Percentiles rank a stretch among this genome's conserved stretches.
Evolutionary conservation across 805 yeast species (phyloP).

Genomic region (Starmerella floricola): DNA sequence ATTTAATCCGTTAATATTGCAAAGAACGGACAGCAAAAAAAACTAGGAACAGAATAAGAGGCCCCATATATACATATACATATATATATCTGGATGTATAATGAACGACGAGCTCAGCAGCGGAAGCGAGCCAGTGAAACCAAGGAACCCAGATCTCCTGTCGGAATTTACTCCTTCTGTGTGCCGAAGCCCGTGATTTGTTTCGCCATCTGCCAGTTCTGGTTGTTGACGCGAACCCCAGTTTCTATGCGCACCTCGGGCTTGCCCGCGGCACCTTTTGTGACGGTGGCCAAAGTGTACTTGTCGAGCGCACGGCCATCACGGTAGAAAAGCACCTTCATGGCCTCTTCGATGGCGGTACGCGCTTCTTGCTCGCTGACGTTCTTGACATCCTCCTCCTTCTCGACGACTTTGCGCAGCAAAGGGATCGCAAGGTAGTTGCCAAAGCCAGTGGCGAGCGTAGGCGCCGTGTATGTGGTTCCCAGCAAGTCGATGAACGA

Average conservation of each 20-base stretch:
- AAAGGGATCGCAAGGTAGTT: conserved; percentile 88
- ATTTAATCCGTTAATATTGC: conserved; percentile 20
- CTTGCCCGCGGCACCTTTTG: conserved; percentile 43
- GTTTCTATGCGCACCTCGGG: conserved; percentile 34
- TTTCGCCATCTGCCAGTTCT: conserved; percentile 53
- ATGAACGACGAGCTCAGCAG: too few species aligned
- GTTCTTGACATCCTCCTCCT: conserved; percentile 60
- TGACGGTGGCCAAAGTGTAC: conserved; percentile 67
- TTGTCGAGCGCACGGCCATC: conserved; percentile 90
- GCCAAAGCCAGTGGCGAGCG: conserved; percentile 94
- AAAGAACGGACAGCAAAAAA: too few species aligned
- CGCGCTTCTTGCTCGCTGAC: conserved; percentile 66
- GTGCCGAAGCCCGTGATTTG: conserved; percentile 79
- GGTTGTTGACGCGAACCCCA: conserved; percentile 16
- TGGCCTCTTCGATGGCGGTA: conserved; percentile 63
- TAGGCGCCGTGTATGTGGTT: conserved; percentile 74
- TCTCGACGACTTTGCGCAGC: conserved; percentile 69
- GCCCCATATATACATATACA: too few species aligned
- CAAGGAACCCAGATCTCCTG: too few species aligned
- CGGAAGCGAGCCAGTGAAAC: too few species aligned
- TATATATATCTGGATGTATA: too few species aligned
- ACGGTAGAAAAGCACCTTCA: conserved; percentile 90
- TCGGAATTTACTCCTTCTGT: conserved; percentile 8
- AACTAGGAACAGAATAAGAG: too few species aligned
- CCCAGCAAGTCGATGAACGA: conserved; percentile 86